phyloP scores from a whole-genome alignment of 2,329 filamentous ascomycete genomes.

The Byssothecium circinans region DNA sequence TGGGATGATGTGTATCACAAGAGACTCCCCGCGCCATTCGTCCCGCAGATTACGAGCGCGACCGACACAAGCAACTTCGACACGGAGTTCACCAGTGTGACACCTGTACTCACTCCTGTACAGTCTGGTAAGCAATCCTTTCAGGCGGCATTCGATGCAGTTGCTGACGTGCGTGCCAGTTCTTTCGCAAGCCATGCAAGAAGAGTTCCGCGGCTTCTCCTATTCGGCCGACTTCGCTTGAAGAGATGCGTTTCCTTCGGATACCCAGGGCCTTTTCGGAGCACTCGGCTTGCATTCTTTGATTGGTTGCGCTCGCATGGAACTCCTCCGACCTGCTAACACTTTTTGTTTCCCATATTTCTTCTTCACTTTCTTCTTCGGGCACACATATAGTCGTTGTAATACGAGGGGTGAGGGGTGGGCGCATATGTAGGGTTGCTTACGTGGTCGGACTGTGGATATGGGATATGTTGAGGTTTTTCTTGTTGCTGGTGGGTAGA shows the following conservation, averaged over 20 bases:
- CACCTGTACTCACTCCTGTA: conserved; percentile 92
- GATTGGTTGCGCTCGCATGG: too few relatives aligned
- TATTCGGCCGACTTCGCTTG: conserved; percentile 87
- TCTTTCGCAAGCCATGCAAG: conserved; percentile 96
- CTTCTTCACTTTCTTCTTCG: too few relatives aligned
- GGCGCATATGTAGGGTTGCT: too few relatives aligned
- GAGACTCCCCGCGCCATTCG: conserved; percentile 83
- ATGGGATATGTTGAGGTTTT: too few relatives aligned
- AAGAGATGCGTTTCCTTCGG: conserved; percentile 18
- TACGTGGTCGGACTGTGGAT: too few relatives aligned
- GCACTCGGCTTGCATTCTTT: background rate
- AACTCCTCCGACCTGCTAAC: too few relatives aligned
- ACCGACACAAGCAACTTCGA: conserved; percentile 99
- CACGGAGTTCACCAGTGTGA: conserved; percentile 97
- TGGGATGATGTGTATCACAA: conserved; percentile 99
- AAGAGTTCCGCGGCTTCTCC: conserved; percentile 98
- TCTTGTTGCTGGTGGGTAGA: too few relatives aligned
- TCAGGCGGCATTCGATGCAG: conserved; percentile 8
- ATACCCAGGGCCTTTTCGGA: conserved; percentile 20
- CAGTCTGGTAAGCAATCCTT: conserved; percentile 76
- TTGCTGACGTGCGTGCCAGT: conserved; percentile 57
- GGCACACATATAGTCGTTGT: too few relatives aligned
- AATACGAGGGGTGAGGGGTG: too few relatives aligned
- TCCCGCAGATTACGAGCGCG: conserved; percentile 84
- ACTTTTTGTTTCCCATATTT: too few relatives aligned